Conservation (phyloP, 2,329 filamentous ascomycete species). For the Aspergillus ibericus region DNA sequence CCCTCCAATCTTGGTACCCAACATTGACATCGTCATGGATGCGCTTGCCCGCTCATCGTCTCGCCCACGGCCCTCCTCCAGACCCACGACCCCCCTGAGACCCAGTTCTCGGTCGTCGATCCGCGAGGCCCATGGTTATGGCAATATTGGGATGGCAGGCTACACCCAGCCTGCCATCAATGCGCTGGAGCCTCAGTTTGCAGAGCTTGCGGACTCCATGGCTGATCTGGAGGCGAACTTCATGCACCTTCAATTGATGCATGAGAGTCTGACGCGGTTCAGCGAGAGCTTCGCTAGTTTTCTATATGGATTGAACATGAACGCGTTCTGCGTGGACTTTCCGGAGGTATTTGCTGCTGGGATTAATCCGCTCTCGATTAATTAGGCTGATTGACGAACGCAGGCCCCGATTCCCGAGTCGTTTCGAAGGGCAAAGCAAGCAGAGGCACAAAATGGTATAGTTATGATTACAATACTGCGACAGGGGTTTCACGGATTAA, state of each 20-base stretch:
- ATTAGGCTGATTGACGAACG: constrained; percentile 5
- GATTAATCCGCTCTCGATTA: background rate
- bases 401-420: constrained; percentile 82
- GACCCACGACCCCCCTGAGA: constrained; percentile 88
- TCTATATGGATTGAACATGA: constrained; percentile 96
- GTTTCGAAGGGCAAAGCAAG: constrained; percentile 66
- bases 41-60: constrained; percentile 54
- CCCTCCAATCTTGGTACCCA: constrained; percentile 3
- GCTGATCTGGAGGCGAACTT: constrained; percentile 96
- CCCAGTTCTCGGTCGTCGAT: constrained; percentile 87
- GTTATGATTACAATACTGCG: background rate
- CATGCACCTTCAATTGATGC: constrained; percentile 95
- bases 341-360: constrained; percentile 66
- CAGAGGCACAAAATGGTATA: constrained; percentile 53
- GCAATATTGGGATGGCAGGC: constrained; percentile 31
- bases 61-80: constrained; percentile 63
- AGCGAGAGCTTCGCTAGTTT: constrained; percentile 96
- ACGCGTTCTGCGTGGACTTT: constrained; percentile 97
- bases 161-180: constrained; percentile 67
- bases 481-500: background rate
- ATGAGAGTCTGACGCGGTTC: constrained; percentile 89
- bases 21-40: constrained; percentile 28
- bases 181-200: constrained; percentile 82
- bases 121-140: constrained; percentile 68
- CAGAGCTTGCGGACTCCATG: constrained; percentile 89